A percentile compares a stretch with the other conserved stretches of the same genome.
These are phyloP conservation scores for Tricholoma terreum DNA, from an alignment of 768 basidiomycete species.

Conservation along the genomic window DNA sequence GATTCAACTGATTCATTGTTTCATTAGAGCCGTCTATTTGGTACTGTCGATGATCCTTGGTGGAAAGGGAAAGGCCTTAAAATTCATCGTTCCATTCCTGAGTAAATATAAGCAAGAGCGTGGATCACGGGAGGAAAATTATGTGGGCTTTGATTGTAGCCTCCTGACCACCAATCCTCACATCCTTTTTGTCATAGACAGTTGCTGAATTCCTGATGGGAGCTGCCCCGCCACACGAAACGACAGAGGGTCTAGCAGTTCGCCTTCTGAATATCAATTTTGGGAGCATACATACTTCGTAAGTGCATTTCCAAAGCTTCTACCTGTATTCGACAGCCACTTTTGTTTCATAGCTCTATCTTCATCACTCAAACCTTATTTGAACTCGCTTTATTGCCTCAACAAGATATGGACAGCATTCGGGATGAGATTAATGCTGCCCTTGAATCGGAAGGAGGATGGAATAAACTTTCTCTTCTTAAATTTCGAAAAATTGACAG, in stretches of 20 bases:
- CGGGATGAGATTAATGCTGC: conserved; percentile 30
- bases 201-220: conserved; percentile 29
- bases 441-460: conserved; percentile 32
- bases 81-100: conserved; percentile 28
- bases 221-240: conserved; percentile 28
- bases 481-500: conserved; percentile 36
- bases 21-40: conserved; percentile 28
- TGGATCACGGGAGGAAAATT: conserved; percentile 21
- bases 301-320: conserved; percentile 5
- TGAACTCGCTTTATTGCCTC: conserved; percentile 29
- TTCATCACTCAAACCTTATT: conserved; percentile 35
- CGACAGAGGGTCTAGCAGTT: conserved; percentile 30
- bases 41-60: conserved; percentile 30
- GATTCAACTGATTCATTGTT: not conserved
- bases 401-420: conserved; percentile 29
- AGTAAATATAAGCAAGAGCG: conserved; percentile 23
- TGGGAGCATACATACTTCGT: conserved; percentile 40
- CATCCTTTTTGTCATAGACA: conserved; percentile 5
- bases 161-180: no score
- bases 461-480: conserved; percentile 32
- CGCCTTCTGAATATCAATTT: conserved; percentile 38
- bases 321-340: not conserved
- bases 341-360: conserved; percentile 26
- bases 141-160: conserved; percentile 18
- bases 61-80: conserved; percentile 30